Conservation (phyloP, 2,329 filamentous ascomycete species). For the Aspergillus luchuensis region DNA sequence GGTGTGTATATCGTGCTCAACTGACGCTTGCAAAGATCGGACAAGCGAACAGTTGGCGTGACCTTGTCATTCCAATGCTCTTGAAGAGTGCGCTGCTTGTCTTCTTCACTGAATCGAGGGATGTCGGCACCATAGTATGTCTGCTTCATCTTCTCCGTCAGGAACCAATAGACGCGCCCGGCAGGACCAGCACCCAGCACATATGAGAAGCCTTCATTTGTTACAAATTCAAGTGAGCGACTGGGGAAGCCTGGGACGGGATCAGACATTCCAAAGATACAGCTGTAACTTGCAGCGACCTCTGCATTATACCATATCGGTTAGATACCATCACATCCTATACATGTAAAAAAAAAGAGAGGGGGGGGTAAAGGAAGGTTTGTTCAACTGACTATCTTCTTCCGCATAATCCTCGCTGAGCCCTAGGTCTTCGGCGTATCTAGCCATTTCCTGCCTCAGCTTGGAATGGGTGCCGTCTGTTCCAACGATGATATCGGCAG, state of each 20-base stretch:
- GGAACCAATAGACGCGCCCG: slow-evolving; percentile 28
- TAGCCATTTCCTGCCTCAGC: slow-evolving; percentile 38
- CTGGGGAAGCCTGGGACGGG: slow-evolving; percentile 14
- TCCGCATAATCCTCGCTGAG: slow-evolving; percentile 20
- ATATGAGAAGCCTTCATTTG: slow-evolving; percentile 24
- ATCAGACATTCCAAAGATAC: slow-evolving; percentile 7
- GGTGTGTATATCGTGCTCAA: slow-evolving; percentile 17
- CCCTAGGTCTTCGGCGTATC: slow-evolving; percentile 14
- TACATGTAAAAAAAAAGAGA: background rate
- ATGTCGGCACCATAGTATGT: slow-evolving; percentile 22
- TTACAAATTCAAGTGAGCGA: slow-evolving; percentile 15
- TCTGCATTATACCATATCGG: background rate
- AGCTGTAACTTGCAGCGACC: background rate
- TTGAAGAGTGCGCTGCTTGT: slow-evolving; percentile 19
- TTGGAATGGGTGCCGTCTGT: slow-evolving; percentile 47
- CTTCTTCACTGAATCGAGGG: slow-evolving; percentile 25
- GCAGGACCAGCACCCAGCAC: slow-evolving; percentile 23
- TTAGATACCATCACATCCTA: background rate
- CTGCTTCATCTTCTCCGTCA: slow-evolving; percentile 23
- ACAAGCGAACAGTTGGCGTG: slow-evolving; percentile 23
- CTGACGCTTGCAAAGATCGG: slow-evolving; percentile 23
- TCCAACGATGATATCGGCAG: slow-evolving; percentile 42
- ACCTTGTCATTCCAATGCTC: slow-evolving; percentile 22
- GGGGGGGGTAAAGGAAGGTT: background rate
- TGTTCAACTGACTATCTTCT: slow-evolving; percentile 10